These are phyloP conservation scores for Yamadazyma aaseri DNA, from an alignment of 1,139 yeast genomes.

Conservation along the genomic window DNA sequence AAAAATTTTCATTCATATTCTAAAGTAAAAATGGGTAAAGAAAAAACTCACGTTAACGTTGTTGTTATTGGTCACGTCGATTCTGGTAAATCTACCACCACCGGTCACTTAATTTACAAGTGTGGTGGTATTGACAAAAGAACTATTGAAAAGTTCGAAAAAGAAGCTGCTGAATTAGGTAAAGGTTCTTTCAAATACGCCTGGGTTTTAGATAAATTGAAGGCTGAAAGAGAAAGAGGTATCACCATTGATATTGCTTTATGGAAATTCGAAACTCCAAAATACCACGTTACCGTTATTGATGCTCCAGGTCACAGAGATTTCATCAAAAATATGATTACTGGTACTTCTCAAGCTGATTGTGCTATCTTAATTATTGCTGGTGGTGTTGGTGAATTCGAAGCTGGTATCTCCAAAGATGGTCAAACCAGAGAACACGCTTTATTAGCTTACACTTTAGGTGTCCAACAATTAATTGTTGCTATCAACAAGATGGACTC, in stretches of 20 bases:
- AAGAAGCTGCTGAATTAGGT: slow-evolving; percentile 98
- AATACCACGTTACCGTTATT: slow-evolving; percentile 88
- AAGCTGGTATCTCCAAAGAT: slow-evolving; percentile 92
- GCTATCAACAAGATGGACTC: slow-evolving; percentile 98
- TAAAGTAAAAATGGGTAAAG: slow-evolving; percentile 6
- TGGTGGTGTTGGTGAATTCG: slow-evolving; percentile 99
- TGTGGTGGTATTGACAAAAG: slow-evolving; percentile 91
- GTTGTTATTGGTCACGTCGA: slow-evolving; percentile 99
- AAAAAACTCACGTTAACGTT: slow-evolving; percentile 85
- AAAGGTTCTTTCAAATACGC: slow-evolving; percentile 99
- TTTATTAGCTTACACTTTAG: slow-evolving; percentile 98
- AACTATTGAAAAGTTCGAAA: slow-evolving; percentile 98
- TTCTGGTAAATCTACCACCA: slow-evolving; percentile 82
- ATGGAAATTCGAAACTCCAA: slow-evolving; percentile 96
- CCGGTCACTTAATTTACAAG: slow-evolving; percentile 99
- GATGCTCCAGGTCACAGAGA: slow-evolving; percentile 98
- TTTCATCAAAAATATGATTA: slow-evolving; percentile 94
- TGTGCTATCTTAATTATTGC: slow-evolving; percentile 99
- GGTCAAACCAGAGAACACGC: slow-evolving; percentile 99
- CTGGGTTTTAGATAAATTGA: slow-evolving; percentile 93
- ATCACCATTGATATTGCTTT: slow-evolving; percentile 92
- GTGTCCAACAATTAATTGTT: slow-evolving; percentile 96
- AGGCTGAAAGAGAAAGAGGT: slow-evolving; percentile 85
- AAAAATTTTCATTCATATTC: not conserved
- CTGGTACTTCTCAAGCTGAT: slow-evolving; percentile 92